Evolutionary conservation across 192 early-diverging fungal species (phyloP).

Genomic region (Entophlyctis luteolus): DNA sequence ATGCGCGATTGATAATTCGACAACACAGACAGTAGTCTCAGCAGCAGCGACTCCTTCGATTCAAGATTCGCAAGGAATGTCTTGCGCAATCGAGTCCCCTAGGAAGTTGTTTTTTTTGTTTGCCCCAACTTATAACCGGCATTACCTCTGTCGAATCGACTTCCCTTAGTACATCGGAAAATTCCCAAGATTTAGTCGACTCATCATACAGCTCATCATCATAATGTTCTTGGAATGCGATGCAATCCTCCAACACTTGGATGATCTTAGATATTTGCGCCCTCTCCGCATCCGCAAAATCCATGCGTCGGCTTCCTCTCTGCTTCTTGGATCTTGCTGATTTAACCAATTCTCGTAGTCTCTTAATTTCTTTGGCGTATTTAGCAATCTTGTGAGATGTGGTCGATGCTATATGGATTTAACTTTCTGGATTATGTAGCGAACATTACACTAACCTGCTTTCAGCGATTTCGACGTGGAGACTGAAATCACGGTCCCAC

Average conservation of each 20-base stretch:
- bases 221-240: background rate
- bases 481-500: no score
- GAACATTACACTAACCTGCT: background rate
- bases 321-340: background rate
- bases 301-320: no score
- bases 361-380: background rate
- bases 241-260: background rate
- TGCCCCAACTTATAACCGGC: background rate
- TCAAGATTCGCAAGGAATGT: background rate
- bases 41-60: conserved; percentile 13
- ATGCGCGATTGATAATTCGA: background rate
- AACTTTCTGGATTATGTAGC: background rate
- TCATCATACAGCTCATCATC: background rate
- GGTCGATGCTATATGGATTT: background rate
- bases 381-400: background rate
- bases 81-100: background rate
- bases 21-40: conserved; percentile 3
- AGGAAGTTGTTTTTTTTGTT: background rate
- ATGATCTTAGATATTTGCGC: background rate
- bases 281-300: background rate
- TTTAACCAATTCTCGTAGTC: background rate
- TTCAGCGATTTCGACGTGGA: background rate
- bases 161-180: no score
- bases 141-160: background rate
- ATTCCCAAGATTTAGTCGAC: no score